These are phyloP conservation scores for Botryotinia convoluta DNA, from an alignment of 2,329 filamentous ascomycete genomes.

Conservation along the genomic window DNA sequence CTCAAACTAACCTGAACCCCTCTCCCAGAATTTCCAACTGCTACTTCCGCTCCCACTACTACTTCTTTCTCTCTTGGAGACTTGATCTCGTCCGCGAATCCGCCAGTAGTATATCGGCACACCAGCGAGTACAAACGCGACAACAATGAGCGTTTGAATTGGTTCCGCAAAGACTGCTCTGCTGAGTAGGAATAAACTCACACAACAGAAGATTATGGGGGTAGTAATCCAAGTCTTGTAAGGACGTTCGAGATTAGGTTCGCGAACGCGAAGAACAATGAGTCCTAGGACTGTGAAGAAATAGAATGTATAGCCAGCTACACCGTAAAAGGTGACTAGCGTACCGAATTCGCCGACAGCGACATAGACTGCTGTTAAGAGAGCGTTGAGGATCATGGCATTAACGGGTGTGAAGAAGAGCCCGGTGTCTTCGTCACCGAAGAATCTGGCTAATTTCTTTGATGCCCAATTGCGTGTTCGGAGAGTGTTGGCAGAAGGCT, in stretches of 20 bases:
- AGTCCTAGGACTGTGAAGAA: constrained; percentile 92
- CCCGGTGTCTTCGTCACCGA: constrained; percentile 74
- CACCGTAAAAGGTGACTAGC: constrained; percentile 93
- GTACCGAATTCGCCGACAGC: constrained; percentile 86
- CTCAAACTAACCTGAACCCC: constrained; percentile 1
- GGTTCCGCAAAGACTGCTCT: constrained; percentile 89
- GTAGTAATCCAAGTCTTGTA: constrained; percentile 97
- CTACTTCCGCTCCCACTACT: constrained; percentile 39
- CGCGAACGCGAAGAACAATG: constrained; percentile 82
- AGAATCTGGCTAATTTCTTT: constrained; percentile 56
- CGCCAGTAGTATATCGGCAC: constrained; percentile 88
- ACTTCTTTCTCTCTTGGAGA: constrained; percentile 47
- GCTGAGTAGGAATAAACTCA: constrained; percentile 86
- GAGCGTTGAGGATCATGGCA: constrained; percentile 78
- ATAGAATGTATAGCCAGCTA: constrained; percentile 96
- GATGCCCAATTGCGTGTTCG: constrained; percentile 55
- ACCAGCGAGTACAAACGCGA: constrained; percentile 79
- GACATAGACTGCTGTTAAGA: constrained; percentile 74
- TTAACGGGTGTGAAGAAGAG: constrained; percentile 94
- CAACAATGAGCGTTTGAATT: constrained; percentile 81
- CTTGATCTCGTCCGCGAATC: constrained; percentile 62
- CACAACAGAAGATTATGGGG: constrained; percentile 97
- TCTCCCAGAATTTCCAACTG: constrained; percentile 62
- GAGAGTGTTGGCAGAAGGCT: constrained; percentile 43
- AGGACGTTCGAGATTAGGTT: constrained; percentile 83